Evolutionary conservation across 129 eudicot genomes (phyloP).

Genomic region (Flaveria brownii): DNA sequence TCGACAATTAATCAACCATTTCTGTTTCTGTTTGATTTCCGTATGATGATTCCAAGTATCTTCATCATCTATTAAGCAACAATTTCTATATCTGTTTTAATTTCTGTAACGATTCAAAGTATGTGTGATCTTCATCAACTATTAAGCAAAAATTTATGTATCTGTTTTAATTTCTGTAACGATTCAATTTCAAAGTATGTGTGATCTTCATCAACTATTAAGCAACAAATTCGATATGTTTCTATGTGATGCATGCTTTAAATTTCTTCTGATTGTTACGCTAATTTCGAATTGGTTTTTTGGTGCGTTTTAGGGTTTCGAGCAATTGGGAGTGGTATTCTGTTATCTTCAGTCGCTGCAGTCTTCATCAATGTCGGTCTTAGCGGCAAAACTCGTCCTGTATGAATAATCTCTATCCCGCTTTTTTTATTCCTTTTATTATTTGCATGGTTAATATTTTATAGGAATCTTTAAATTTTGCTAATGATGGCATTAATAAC

Average conservation of each 20-base stretch:
- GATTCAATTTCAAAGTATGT: not conserved
- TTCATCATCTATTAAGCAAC: no score
- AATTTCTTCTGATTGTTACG: conserved; percentile 4
- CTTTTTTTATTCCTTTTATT: not conserved
- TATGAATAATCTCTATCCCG: conserved; percentile 24
- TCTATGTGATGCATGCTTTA: not conserved
- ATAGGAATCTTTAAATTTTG: not conserved
- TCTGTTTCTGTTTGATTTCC: no score
- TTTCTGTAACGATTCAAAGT: no score
- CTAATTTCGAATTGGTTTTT: not conserved
- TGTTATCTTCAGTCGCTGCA: conserved; percentile 54
- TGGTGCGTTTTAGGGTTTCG: conserved; percentile 61
- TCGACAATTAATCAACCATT: no score
- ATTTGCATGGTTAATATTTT: not conserved
- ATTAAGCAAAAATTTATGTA: no score
- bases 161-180: no score
- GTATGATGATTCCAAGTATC: no score
- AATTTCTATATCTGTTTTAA: no score
- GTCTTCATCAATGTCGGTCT: conserved; percentile 62
- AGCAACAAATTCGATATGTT: not conserved
- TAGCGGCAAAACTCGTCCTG: conserved; percentile 83
- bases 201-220: not conserved
- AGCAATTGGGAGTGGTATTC: conserved; percentile 68
- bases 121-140: no score
- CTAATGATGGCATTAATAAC: not conserved